Conservation (phyloP, 306 rosid genomes). For the Rosa persica region DNA sequence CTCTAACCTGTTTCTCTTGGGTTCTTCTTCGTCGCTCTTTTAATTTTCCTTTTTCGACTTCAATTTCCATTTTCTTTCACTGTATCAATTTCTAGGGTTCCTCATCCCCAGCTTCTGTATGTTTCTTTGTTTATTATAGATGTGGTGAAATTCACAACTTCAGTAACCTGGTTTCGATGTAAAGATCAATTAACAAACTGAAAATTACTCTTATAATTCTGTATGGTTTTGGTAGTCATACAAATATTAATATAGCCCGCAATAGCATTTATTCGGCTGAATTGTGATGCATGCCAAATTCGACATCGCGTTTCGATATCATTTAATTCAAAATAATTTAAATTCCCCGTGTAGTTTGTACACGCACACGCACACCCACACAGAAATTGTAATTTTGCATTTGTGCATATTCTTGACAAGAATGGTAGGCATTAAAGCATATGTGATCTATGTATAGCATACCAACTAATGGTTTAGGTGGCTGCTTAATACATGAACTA, state of each 20-base stretch:
- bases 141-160: not conserved
- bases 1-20: not conserved
- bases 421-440: not conserved
- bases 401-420: not conserved
- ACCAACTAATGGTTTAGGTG: not conserved
- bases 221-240: not conserved
- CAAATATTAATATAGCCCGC: not conserved
- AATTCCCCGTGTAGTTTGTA: not conserved
- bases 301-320: not conserved
- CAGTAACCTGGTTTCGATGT: not conserved
- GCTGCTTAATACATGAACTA: not conserved
- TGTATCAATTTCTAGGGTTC: not conserved
- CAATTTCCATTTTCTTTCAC: not conserved
- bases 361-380: no score
- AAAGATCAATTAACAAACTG: not conserved
- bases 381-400: not conserved
- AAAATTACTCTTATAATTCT: not conserved
- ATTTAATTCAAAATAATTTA: not conserved
- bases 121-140: not conserved
- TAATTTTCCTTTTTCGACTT: not conserved
- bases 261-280: not conserved
- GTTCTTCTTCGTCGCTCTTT: not conserved
- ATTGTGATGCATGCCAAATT: not conserved
- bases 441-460: not conserved
- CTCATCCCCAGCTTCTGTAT: not conserved